Percentiles rank a stretch among this genome's conserved stretches.
Evolutionary conservation across 2,329 filamentous ascomycete genomes (phyloP).

Genomic region (Xylaria sp.): DNA sequence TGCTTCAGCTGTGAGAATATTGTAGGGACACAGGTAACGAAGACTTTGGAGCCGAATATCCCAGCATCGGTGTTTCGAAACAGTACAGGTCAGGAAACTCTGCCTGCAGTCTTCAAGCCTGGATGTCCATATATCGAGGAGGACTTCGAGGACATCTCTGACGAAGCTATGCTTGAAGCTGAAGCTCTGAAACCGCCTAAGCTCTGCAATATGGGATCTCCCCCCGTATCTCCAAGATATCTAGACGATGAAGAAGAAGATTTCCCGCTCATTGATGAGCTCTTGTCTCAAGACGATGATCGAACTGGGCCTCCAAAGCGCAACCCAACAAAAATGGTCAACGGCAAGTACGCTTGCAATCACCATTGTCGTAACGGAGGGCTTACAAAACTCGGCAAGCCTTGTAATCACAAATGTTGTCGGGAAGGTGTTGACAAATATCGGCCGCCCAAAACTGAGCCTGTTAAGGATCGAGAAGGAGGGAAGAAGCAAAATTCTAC

Average conservation of each 20-base stretch:
- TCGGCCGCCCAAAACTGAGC: constrained; percentile 52
- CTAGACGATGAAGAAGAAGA: constrained; percentile 53
- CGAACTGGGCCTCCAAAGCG: neutral
- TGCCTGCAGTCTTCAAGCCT: neutral
- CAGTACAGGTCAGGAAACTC: constrained; percentile 2
- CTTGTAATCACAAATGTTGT: constrained; percentile 79
- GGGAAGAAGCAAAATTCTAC: constrained; percentile 3
- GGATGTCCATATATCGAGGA: constrained; percentile 35
- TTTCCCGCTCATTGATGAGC: constrained; percentile 64
- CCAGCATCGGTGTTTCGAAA: constrained; percentile 50
- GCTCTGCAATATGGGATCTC: constrained; percentile 39
- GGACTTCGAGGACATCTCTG: constrained; percentile 53
- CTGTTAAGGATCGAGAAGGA: neutral
- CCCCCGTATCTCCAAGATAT: constrained; percentile 30
- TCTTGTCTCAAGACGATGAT: constrained; percentile 50
- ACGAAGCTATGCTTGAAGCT: constrained; percentile 56
- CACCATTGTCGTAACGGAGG: constrained; percentile 67
- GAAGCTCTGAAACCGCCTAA: constrained; percentile 44
- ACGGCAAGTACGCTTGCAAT: constrained; percentile 80
- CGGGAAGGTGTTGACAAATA: constrained; percentile 76
- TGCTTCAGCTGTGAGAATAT: constrained; percentile 88
- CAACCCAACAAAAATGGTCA: constrained; percentile 66
- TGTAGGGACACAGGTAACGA: constrained; percentile 65
- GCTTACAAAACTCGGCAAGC: constrained; percentile 53
- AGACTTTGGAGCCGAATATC: constrained; percentile 46